A percentile compares a stretch with the other conserved stretches of the same genome.
These are phyloP conservation scores for Coemansia sp. DNA, from an alignment of 192 early-diverging fungal species.

Conservation along the genomic window DNA sequence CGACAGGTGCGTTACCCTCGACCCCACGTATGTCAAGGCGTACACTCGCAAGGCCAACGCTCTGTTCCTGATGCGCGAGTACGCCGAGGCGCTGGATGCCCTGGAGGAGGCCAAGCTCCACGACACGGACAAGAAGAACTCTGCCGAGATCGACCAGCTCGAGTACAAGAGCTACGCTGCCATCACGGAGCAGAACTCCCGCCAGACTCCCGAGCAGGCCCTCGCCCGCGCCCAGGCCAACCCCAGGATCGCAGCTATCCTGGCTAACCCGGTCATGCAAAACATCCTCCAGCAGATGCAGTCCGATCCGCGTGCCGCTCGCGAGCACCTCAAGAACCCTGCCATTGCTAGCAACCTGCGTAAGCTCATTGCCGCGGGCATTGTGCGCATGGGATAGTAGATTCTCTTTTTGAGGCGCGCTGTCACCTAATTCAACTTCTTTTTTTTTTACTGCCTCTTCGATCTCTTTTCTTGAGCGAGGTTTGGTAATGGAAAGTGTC, in stretches of 20 bases:
- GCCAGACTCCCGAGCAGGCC: conserved; percentile 73
- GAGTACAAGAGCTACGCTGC: conserved; percentile 81
- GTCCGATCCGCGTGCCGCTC: conserved; percentile 87
- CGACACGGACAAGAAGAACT: conserved; percentile 84
- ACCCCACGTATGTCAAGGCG: conserved; percentile 90
- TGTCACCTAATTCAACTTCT: neutral
- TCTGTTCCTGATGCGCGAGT: conserved; percentile 88
- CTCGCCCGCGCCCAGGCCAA: conserved; percentile 86
- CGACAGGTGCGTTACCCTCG: conserved; percentile 83
- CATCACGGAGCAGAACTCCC: conserved; percentile 62
- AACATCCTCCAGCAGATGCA: conserved; percentile 98
- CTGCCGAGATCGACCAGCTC: conserved; percentile 83
- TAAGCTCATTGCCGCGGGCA: conserved; percentile 89
- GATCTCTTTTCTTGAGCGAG: too few species aligned
- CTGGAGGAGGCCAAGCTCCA: conserved; percentile 75
- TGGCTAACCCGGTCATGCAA: conserved; percentile 96
- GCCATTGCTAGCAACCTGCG: conserved; percentile 91
- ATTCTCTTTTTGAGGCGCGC: neutral
- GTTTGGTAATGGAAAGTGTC: too few species aligned
- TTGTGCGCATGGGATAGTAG: conserved; percentile 70
- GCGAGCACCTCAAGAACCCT: conserved; percentile 97
- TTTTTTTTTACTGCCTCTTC: neutral
- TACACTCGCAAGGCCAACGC: conserved; percentile 96
- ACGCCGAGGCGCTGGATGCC: conserved; percentile 79
- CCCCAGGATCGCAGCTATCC: conserved; percentile 86